phyloP scores from a whole-genome alignment of 768 basidiomycete genomes.

The Russula compacta region DNA sequence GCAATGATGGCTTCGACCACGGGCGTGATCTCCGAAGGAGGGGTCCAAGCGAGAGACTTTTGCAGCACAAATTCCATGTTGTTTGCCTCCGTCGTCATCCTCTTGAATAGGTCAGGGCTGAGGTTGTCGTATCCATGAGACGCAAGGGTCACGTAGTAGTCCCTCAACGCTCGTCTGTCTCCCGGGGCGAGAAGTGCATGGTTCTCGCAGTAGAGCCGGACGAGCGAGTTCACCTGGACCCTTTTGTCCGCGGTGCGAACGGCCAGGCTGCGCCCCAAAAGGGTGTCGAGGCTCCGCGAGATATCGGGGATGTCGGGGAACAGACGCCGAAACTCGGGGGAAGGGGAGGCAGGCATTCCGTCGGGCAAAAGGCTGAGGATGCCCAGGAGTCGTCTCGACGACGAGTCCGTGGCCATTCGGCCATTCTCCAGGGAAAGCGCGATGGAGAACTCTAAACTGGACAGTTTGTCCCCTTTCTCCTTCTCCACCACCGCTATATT shows the following conservation, averaged over 20 bases:
- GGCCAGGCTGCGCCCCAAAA: conserved; percentile 8
- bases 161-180: conserved; percentile 1
- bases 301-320: conserved; percentile 2
- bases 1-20: conserved; percentile 9
- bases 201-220: conserved; percentile 9
- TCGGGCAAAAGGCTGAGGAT: conserved; percentile 11
- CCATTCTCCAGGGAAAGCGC: conserved; percentile 10
- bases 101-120: background rate
- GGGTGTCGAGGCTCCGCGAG: conserved; percentile 7
- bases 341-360: conserved; percentile 1
- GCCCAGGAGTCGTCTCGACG: conserved; percentile 4
- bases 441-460: conserved; percentile 12
- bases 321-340: background rate
- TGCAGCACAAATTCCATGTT: conserved; percentile 10
- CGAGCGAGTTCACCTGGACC: conserved; percentile 16
- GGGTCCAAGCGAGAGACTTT: conserved; percentile 5
- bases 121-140: conserved; percentile 11
- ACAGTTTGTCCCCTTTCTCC: conserved; percentile 7
- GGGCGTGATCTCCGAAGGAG: background rate
- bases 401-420: conserved; percentile 5
- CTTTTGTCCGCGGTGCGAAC: conserved; percentile 2
- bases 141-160: conserved; percentile 10
- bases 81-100: conserved; percentile 12
- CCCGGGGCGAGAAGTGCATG: background rate
- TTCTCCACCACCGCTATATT: conserved; percentile 10